Percentiles rank a stretch among this genome's conserved stretches.
These are phyloP conservation scores for Trematosphaeria pertusa DNA, from an alignment of 2,329 filamentous ascomycete genomes.

Conservation along the genomic window DNA sequence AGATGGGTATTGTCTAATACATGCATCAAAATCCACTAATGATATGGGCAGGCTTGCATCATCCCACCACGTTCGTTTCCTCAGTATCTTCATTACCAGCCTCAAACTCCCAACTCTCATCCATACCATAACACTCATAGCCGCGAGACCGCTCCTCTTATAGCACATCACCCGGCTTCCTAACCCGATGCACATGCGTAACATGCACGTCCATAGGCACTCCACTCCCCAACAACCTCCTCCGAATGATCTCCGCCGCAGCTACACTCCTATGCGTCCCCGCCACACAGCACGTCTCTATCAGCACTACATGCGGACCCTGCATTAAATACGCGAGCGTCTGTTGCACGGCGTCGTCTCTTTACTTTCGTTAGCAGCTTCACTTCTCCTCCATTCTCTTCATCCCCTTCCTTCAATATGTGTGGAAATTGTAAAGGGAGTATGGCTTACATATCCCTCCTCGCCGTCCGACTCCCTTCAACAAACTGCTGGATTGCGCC, in stretches of 20 bases:
- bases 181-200: constrained; percentile 37
- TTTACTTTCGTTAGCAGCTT: neutral
- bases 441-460: constrained; percentile 12
- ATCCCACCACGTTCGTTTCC: too few relatives aligned
- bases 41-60: too few relatives aligned
- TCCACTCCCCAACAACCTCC: constrained; percentile 21
- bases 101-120: too few relatives aligned
- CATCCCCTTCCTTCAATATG: too few relatives aligned
- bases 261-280: constrained; percentile 44
- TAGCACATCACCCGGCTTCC: constrained; percentile 20
- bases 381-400: too few relatives aligned
- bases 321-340: neutral
- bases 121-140: too few relatives aligned
- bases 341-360: neutral
- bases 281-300: constrained; percentile 30
- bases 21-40: too few relatives aligned
- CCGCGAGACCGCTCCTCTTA: too few relatives aligned
- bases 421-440: too few relatives aligned
- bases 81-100: too few relatives aligned
- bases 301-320: constrained; percentile 7
- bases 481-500: constrained; percentile 29
- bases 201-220: constrained; percentile 25
- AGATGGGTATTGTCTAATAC: too few relatives aligned
- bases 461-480: neutral
- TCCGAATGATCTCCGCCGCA: constrained; percentile 34